Percentiles rank a stretch among this genome's conserved stretches.
Evolutionary conservation across 306 rosid genomes (phyloP).

Genomic region (Dicorynia guianensis): DNA sequence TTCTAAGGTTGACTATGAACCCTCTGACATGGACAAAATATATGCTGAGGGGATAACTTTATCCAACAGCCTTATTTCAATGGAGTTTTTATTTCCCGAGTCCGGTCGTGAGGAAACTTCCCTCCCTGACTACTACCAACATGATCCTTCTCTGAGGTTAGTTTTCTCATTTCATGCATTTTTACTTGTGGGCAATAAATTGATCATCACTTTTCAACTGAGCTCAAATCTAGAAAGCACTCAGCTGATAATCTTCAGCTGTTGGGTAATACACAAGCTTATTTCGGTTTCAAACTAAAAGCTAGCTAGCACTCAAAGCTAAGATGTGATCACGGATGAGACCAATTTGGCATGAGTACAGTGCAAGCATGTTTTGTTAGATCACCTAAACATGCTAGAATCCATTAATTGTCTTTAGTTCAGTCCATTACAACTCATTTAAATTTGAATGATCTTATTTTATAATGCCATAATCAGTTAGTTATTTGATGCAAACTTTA

Average conservation of each 20-base stretch:
- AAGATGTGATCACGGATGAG: not conserved
- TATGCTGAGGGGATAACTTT: slow-evolving; percentile 81
- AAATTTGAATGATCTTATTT: slow-evolving; percentile 7
- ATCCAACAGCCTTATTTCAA: slow-evolving; percentile 60
- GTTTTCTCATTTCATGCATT: slow-evolving; percentile 26
- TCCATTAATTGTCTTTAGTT: not conserved
- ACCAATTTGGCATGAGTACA: not conserved
- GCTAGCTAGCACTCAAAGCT: slow-evolving; percentile 27
- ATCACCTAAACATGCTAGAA: slow-evolving; percentile 8
- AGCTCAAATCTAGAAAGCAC: not conserved
- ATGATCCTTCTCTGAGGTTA: slow-evolving; percentile 63
- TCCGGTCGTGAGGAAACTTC: slow-evolving; percentile 48
- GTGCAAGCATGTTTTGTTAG: slow-evolving; percentile 10
- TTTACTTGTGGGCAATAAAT: not conserved
- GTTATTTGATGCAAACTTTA: not conserved
- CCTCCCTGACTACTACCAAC: slow-evolving; percentile 47
- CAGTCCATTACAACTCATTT: not conserved
- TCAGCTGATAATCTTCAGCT: slow-evolving; percentile 1
- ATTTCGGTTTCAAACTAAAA: slow-evolving; percentile 11
- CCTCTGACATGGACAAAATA: slow-evolving; percentile 77
- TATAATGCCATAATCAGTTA: not conserved
- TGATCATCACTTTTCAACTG: slow-evolving; percentile 1
- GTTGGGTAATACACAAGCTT: not conserved
- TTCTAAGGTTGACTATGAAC: slow-evolving; percentile 69
- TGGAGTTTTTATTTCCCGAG: slow-evolving; percentile 71